Percentiles rank a stretch among this genome's conserved stretches.
Evolutionary conservation across 164 flowering plant genomes (phyloP).

Genomic region (Platanus orientalis): DNA sequence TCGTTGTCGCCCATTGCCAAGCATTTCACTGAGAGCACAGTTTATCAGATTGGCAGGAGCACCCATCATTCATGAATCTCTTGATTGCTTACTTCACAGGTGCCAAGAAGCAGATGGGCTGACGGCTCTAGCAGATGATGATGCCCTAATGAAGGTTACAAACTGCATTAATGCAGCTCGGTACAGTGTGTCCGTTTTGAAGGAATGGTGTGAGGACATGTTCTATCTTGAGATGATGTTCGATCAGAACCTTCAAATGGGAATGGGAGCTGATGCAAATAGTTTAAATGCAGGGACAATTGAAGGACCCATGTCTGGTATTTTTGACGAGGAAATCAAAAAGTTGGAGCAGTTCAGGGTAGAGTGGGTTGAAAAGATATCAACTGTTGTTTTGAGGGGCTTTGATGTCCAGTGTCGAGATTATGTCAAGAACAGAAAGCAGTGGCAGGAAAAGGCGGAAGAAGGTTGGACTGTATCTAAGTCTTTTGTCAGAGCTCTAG

Average conservation of each 20-base stretch:
- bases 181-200: constrained; percentile 58
- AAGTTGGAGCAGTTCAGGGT: constrained; percentile 56
- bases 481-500: constrained; percentile 65
- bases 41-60: constrained; percentile 58
- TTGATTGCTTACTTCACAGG: constrained; percentile 52
- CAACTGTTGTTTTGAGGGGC: constrained; percentile 77
- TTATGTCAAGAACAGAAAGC: constrained; percentile 74
- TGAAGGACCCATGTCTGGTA: constrained; percentile 28
- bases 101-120: constrained; percentile 98
- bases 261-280: constrained; percentile 6
- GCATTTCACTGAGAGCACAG: constrained; percentile 49
- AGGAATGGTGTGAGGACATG: constrained; percentile 77
- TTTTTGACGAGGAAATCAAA: constrained; percentile 55
- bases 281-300: constrained; percentile 4
- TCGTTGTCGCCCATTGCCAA: constrained; percentile 70
- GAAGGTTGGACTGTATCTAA: constrained; percentile 59
- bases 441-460: constrained; percentile 82
- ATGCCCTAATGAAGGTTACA: constrained; percentile 65
- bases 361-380: constrained; percentile 79
- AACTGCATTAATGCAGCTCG: constrained; percentile 70
- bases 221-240: constrained; percentile 80
- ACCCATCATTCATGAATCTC: constrained; percentile 57
- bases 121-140: constrained; percentile 80
- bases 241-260: constrained; percentile 12
- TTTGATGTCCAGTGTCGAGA: constrained; percentile 73